Evolutionary conservation across 768 basidiomycete genomes (phyloP).

Genomic region (Plicaturopsis crispa): DNA sequence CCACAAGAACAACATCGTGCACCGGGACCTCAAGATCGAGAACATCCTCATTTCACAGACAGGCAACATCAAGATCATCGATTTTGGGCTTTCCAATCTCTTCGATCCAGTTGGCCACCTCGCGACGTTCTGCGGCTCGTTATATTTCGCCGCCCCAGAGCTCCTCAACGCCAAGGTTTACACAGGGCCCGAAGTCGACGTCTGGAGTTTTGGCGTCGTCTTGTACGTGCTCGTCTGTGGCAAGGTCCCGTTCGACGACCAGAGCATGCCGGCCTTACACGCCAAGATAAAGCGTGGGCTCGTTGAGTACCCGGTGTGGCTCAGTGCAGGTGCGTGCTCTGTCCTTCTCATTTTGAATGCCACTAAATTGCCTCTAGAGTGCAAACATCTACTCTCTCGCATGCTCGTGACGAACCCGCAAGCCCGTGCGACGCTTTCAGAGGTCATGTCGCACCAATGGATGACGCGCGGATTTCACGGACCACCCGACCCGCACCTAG

Average conservation of each 20-base stretch:
- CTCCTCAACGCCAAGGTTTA: constrained; percentile 95
- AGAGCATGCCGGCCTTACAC: constrained; percentile 97
- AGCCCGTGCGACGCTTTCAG: constrained; percentile 71
- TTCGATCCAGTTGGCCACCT: constrained; percentile 79
- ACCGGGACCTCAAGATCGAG: constrained; percentile 98
- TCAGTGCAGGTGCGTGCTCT: constrained; percentile 69
- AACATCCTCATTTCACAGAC: constrained; percentile 98
- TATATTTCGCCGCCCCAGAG: constrained; percentile 98
- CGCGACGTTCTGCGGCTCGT: constrained; percentile 92
- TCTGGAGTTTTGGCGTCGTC: constrained; percentile 99
- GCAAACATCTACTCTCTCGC: constrained; percentile 85
- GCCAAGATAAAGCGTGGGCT: constrained; percentile 98
- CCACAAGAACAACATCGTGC: constrained; percentile 95
- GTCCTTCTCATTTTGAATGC: not conserved
- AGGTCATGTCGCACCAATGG: constrained; percentile 87
- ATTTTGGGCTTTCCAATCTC: constrained; percentile 96
- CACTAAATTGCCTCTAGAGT: constrained; percentile 47
- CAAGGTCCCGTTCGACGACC: constrained; percentile 98
- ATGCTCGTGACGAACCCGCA: constrained; percentile 97
- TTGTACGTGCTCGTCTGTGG: constrained; percentile 97
- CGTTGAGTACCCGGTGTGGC: constrained; percentile 96
- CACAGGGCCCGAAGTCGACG: constrained; percentile 95
- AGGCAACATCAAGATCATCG: constrained; percentile 99
- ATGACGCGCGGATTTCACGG: constrained; percentile 83
- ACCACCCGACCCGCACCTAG: constrained; percentile 76